phyloP scores from a whole-genome alignment of 2,329 filamentous ascomycete species.

The Leptographium radiaticola region DNA sequence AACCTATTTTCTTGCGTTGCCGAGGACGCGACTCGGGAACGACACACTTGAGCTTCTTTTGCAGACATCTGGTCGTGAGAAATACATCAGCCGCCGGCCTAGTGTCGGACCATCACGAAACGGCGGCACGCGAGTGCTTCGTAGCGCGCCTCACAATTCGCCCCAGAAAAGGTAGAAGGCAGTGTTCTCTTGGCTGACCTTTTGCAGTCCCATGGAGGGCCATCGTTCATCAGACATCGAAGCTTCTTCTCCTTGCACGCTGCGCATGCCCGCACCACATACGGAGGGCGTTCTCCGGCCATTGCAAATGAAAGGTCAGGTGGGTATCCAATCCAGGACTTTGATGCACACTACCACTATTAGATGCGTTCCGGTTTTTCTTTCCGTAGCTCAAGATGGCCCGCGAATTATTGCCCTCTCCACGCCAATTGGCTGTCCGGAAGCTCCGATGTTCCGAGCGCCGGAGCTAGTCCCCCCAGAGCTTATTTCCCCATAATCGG shows the following conservation, averaged over 20 bases:
- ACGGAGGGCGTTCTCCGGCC: background rate
- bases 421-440: background rate
- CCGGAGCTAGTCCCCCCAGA: background rate
- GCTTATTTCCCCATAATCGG: background rate
- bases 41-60: conserved; percentile 2
- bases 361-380: background rate
- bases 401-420: background rate
- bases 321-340: background rate
- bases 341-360: background rate
- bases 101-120: background rate
- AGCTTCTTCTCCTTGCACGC: conserved; percentile 5
- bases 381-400: background rate
- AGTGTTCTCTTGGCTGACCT: background rate
- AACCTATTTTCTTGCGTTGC: background rate
- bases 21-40: background rate
- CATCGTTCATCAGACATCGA: conserved; percentile 2
- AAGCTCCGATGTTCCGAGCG: background rate
- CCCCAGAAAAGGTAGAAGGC: background rate
- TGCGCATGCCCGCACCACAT: background rate
- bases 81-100: background rate
- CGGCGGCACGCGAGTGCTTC: background rate
- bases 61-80: background rate
- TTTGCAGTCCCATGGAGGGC: conserved; percentile 1
- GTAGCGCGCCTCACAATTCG: background rate
- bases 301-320: background rate